Conservation (phyloP, 345 rosid species). For the Boechera divaricarpa region DNA sequence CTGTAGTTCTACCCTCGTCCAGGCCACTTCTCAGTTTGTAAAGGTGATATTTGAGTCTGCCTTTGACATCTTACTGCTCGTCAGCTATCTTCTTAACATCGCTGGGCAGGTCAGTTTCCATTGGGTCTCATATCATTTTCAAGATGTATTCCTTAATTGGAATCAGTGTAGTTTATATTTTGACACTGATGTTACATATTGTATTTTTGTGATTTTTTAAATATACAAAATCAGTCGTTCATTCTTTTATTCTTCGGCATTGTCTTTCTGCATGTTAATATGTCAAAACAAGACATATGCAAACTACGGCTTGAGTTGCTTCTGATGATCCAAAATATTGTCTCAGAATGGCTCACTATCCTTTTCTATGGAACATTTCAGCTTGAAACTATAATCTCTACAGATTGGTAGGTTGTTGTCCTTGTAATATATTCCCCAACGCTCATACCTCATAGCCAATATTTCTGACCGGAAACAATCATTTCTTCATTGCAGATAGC, state of each 20-base stretch:
- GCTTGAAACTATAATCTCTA: conserved; percentile 84
- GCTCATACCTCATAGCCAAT: conserved; percentile 20
- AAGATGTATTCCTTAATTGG: conserved; percentile 18
- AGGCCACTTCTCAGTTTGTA: conserved; percentile 83
- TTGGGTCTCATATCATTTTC: conserved; percentile 17
- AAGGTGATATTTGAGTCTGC: conserved; percentile 89
- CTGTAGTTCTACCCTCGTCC: conserved; percentile 60
- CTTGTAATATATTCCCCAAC: conserved; percentile 13
- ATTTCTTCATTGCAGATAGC: conserved; percentile 61
- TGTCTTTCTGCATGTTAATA: conserved; percentile 59
- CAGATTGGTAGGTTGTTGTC: conserved; percentile 71
- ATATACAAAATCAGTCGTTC: conserved; percentile 8
- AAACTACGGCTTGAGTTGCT: conserved; percentile 81
- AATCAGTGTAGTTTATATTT: conserved; percentile 7
- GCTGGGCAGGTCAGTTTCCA: conserved; percentile 75
- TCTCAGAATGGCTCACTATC: conserved; percentile 85
- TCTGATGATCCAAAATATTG: conserved; percentile 86
- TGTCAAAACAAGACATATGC: conserved; percentile 67
- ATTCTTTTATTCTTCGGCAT: conserved; percentile 2
- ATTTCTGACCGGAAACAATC: conserved; percentile 21
- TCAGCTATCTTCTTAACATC: conserved; percentile 71
- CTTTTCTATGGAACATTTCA: conserved; percentile 86
- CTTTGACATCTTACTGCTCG: conserved; percentile 71
- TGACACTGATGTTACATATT: not conserved
- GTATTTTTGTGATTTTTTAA: conserved; percentile 4